phyloP scores from a whole-genome alignment of 306 rosid species.

The Rosa rugosa region DNA sequence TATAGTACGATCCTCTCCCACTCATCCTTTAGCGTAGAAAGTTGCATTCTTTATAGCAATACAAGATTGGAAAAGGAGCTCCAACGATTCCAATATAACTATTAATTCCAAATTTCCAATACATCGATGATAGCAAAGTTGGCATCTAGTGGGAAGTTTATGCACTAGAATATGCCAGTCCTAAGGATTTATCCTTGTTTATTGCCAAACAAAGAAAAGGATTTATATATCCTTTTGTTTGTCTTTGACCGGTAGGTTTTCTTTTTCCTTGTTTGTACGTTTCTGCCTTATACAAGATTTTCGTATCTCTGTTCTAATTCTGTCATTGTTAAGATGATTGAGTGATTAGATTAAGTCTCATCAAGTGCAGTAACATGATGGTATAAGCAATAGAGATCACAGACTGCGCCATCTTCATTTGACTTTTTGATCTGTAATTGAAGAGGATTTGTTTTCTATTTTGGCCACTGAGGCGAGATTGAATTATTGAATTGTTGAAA shows the following conservation, averaged over 20 bases:
- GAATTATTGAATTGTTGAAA: not conserved
- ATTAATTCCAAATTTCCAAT: not conserved
- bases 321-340: not conserved
- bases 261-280: not conserved
- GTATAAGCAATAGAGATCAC: not conserved
- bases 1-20: not conserved
- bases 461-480: not conserved
- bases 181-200: not conserved
- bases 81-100: too few species aligned
- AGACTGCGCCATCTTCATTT: not conserved
- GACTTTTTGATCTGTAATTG: not conserved
- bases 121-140: not conserved
- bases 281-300: not conserved
- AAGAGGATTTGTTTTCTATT: not conserved
- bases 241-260: not conserved
- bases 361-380: not conserved
- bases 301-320: not conserved
- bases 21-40: not conserved
- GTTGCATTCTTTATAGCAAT: too few species aligned
- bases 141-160: not conserved
- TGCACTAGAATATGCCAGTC: not conserved
- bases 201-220: too few species aligned
- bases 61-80: too few species aligned
- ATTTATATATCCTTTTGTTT: not conserved
- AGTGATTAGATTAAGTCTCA: not conserved